These are phyloP conservation scores for Taxillus chinensis DNA, from an alignment of 164 flowering plant species.

Conservation along the genomic window DNA sequence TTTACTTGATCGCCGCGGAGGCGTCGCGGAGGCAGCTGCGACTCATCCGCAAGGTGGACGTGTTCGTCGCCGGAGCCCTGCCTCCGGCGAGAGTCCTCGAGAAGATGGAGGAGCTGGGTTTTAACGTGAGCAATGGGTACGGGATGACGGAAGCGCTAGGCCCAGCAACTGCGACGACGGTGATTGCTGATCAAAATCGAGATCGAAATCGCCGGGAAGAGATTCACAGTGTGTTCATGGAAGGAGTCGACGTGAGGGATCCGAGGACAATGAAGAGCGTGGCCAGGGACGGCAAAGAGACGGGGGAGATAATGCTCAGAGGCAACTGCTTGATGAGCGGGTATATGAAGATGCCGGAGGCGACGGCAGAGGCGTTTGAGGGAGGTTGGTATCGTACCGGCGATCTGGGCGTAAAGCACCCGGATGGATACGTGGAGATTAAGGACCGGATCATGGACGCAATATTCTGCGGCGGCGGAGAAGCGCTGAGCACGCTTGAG, in stretches of 20 bases:
- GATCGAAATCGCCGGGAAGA: constrained; percentile 44
- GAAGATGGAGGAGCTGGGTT: constrained; percentile 43
- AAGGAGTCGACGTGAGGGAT: constrained; percentile 40
- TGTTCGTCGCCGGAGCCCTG: constrained; percentile 44
- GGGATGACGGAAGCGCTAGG: constrained; percentile 56
- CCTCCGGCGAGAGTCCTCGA: constrained; percentile 40
- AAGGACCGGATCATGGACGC: background rate
- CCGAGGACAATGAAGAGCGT: constrained; percentile 40
- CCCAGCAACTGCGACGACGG: constrained; percentile 33
- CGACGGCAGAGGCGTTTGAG: background rate
- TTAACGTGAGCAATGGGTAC: constrained; percentile 30
- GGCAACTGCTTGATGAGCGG: constrained; percentile 63
- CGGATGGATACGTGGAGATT: background rate
- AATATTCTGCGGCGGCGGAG: background rate
- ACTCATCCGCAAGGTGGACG: constrained; percentile 26
- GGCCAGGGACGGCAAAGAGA: constrained; percentile 33
- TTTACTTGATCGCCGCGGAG: constrained; percentile 27
- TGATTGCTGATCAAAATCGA: constrained; percentile 26
- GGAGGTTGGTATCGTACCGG: background rate
- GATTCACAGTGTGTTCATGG: constrained; percentile 34
- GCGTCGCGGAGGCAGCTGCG: constrained; percentile 15
- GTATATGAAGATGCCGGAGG: constrained; percentile 7
- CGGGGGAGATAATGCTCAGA: constrained; percentile 52
- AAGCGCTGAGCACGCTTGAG: background rate
- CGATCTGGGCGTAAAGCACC: background rate